phyloP scores from a whole-genome alignment of 2,329 filamentous ascomycete genomes.

The Aureobasidium leucospermi region DNA sequence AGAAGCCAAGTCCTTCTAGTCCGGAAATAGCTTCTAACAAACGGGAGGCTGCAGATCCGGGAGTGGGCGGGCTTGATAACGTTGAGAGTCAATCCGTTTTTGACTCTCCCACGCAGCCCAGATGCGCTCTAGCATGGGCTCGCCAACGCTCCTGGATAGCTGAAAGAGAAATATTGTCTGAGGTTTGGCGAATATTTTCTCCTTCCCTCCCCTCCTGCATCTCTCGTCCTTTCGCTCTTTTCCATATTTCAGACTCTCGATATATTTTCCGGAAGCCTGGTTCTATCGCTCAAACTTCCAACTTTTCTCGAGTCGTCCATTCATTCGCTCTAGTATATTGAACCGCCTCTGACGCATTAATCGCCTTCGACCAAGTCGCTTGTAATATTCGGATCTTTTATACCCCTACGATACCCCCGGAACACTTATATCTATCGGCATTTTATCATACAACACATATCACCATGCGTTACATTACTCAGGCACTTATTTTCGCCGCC shows the following conservation, averaged over 20 bases:
- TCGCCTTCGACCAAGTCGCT: neutral
- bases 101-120: conserved; percentile 10
- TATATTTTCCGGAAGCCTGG: neutral
- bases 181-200: conserved; percentile 4
- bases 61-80: neutral
- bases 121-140: conserved; percentile 10
- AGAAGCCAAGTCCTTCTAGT: conserved; percentile 3
- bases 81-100: conserved; percentile 12
- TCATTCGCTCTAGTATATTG: conserved; percentile 7
- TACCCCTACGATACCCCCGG: neutral
- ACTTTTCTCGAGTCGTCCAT: neutral
- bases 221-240: neutral
- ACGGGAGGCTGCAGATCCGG: conserved; percentile 11
- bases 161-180: conserved; percentile 11
- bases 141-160: conserved; percentile 6
- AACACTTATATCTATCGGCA: neutral
- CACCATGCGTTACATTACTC: conserved; percentile 6
- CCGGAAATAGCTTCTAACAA: neutral
- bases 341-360: conserved; percentile 7
- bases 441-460: neutral
- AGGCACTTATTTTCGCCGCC: conserved; percentile 7
- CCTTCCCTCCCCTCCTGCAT: neutral
- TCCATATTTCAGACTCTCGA: neutral
- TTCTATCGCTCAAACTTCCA: neutral
- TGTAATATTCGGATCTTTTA: neutral